These are phyloP conservation scores for Curvularia hawaiiensis DNA, from an alignment of 2,329 filamentous ascomycete species.

Conservation along the genomic window DNA sequence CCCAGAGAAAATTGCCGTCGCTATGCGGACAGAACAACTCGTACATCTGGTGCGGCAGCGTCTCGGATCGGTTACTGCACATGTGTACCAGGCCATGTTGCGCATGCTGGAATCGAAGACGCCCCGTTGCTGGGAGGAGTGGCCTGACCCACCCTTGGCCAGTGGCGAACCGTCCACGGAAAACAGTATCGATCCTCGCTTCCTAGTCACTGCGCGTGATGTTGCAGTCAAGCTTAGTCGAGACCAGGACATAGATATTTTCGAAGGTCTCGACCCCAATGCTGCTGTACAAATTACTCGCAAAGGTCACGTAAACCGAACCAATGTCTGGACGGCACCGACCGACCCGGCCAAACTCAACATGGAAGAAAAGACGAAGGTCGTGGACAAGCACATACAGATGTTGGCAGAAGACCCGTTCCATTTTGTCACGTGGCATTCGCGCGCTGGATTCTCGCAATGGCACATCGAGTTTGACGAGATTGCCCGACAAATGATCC, in stretches of 20 bases:
- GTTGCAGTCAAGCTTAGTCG: conserved; percentile 50
- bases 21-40: conserved; percentile 79
- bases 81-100: conserved; percentile 78
- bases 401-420: conserved; percentile 70
- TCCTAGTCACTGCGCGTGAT: conserved; percentile 49
- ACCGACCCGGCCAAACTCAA: conserved; percentile 34
- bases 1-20: conserved; percentile 81
- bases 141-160: conserved; percentile 31
- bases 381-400: conserved; percentile 73
- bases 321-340: conserved; percentile 30
- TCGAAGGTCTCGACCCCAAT: conserved; percentile 43
- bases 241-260: conserved; percentile 47
- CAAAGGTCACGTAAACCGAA: conserved; percentile 28
- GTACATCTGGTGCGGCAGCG: conserved; percentile 72
- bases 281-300: conserved; percentile 31
- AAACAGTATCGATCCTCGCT: conserved; percentile 37
- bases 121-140: conserved; percentile 68
- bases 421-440: conserved; percentile 71
- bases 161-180: conserved; percentile 37
- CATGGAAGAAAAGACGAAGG: conserved; percentile 29
- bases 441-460: conserved; percentile 66
- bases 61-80: conserved; percentile 74
- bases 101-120: conserved; percentile 71
- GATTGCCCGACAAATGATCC: conserved; percentile 71
- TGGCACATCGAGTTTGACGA: conserved; percentile 86